Evolutionary conservation across 352 stramenopile genomes (phyloP).

Genomic region (Globisporangium cederbergense): DNA sequence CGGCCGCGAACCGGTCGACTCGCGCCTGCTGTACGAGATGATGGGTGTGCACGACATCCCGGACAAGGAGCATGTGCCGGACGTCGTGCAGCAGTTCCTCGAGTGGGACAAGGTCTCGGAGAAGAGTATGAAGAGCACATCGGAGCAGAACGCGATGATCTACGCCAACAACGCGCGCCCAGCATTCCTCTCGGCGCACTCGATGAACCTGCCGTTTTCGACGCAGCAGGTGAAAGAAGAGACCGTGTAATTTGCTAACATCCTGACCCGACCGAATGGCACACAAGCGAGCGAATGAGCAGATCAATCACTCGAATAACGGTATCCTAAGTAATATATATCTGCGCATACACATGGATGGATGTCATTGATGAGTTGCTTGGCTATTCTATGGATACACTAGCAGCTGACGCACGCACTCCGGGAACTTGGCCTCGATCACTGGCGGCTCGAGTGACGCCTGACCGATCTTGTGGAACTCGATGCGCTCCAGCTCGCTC

Average conservation of each 20-base stretch:
- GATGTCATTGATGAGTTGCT: not conserved
- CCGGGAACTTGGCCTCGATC: not conserved
- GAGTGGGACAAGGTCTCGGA: slow-evolving; percentile 53
- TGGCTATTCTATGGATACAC: not conserved
- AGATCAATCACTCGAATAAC: not conserved
- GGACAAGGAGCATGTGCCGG: slow-evolving; percentile 42
- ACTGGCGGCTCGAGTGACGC: slow-evolving; percentile 2
- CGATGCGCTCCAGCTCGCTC: not conserved
- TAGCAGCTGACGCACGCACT: not conserved
- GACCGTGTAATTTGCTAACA: not conserved
- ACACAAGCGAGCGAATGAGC: not conserved
- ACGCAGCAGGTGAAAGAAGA: slow-evolving; percentile 23
- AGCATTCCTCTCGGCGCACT: slow-evolving; percentile 42
- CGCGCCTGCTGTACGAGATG: slow-evolving; percentile 44
- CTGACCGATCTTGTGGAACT: slow-evolving; percentile 2
- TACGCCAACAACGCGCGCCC: slow-evolving; percentile 30
- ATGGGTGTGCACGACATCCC: slow-evolving; percentile 47
- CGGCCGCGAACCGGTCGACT: slow-evolving; percentile 45
- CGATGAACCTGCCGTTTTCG: slow-evolving; percentile 64
- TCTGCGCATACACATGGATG: not conserved
- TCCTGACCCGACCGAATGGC: not conserved
- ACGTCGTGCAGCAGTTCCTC: slow-evolving; percentile 47
- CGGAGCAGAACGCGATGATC: slow-evolving; percentile 28
- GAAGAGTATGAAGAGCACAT: slow-evolving; percentile 50
- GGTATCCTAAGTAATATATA: slow-evolving; percentile 6